Percentiles rank a stretch among this genome's conserved stretches.
phyloP scores from a whole-genome alignment of 805 yeast genomes.

The Teunomyces aglyptinius region DNA sequence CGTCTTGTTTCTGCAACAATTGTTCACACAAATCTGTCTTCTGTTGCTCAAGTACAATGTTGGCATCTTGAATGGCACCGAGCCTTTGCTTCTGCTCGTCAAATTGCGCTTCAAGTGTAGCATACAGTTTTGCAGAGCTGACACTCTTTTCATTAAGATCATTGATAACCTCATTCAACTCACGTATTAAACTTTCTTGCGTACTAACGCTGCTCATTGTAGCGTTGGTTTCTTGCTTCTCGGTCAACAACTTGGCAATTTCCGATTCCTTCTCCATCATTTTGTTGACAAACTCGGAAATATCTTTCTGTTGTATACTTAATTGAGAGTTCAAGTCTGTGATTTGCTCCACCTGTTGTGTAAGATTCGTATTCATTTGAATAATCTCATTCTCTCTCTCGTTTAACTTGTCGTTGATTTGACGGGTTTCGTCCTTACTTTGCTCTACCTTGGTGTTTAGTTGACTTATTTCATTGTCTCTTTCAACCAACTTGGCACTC shows the following conservation, averaged over 20 bases:
- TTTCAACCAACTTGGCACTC: neutral
- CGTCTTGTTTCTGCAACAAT: neutral
- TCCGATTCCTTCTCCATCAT: neutral
- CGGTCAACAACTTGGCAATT: slow-evolving; percentile 1
- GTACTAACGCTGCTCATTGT: neutral
- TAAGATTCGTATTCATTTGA: neutral
- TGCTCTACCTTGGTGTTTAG: neutral
- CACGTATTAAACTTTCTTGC: neutral
- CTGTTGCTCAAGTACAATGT: neutral
- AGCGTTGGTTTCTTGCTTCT: neutral
- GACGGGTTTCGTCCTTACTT: neutral
- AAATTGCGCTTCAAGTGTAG: neutral
- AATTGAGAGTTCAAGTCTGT: neutral
- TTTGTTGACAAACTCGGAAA: neutral
- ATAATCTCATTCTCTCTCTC: neutral
- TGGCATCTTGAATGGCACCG: neutral
- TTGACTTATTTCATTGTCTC: neutral
- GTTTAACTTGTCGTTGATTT: neutral
- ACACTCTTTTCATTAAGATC: neutral
- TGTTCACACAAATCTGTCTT: neutral
- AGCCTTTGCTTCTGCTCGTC: neutral
- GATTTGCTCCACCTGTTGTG: neutral
- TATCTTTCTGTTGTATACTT: neutral
- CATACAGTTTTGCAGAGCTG: neutral
- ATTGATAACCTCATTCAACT: neutral